phyloP scores from a whole-genome alignment of 352 stramenopile genomes.

The Pythium monospermum region DNA sequence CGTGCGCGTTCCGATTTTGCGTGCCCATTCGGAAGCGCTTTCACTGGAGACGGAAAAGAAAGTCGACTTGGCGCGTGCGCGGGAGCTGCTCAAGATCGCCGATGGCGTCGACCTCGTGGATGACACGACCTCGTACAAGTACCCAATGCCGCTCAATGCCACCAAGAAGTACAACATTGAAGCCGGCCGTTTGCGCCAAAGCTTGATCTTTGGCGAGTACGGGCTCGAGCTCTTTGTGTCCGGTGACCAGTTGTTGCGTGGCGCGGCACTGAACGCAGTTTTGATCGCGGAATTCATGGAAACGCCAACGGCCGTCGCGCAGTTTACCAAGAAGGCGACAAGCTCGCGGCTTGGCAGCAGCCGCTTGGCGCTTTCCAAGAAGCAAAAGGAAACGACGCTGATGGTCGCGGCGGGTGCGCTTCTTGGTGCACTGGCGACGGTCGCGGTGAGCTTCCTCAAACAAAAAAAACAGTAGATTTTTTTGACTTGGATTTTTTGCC shows the following conservation, averaged over 20 bases:
- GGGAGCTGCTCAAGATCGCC: conserved; percentile 75
- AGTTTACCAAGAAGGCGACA: conserved; percentile 63
- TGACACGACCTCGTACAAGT: conserved; percentile 70
- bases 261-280: conserved; percentile 96
- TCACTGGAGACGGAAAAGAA: conserved; percentile 92
- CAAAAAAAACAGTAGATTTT: conserved; percentile 36
- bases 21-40: conserved; percentile 96
- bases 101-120: conserved; percentile 95
- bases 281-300: conserved; percentile 93
- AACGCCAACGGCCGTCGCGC: conserved; percentile 45
- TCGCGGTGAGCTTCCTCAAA: conserved; percentile 36
- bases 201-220: conserved; percentile 93
- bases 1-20: conserved; percentile 95
- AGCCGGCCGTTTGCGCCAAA: conserved; percentile 92
- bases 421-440: conserved; percentile 33
- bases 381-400: conserved; percentile 14
- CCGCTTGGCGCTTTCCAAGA: neutral
- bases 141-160: conserved; percentile 97
- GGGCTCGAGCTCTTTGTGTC: conserved; percentile 97
- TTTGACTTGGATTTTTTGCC: too few species aligned
- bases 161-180: conserved; percentile 98
- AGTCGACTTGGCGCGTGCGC: conserved; percentile 81
- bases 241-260: conserved; percentile 95
- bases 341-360: too few species aligned
- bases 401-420: conserved; percentile 29